phyloP scores from a whole-genome alignment of 768 basidiomycete species.

The Hygrocybe punicea region DNA sequence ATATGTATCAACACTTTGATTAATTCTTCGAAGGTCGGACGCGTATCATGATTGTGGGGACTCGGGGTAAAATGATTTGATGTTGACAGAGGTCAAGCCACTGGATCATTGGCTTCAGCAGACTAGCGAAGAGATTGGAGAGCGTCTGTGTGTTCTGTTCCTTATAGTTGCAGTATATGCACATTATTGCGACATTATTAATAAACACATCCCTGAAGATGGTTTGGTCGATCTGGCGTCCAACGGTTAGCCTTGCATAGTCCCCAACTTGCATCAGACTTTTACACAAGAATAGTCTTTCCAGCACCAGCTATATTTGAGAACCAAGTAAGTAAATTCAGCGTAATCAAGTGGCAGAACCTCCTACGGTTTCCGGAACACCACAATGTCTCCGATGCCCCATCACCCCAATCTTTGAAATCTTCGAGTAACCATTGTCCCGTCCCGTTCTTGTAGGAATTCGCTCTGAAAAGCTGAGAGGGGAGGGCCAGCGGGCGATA shows the following conservation, averaged over 20 bases:
- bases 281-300: conserved; percentile 10
- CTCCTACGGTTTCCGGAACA: conserved; percentile 14
- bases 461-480: conserved; percentile 10
- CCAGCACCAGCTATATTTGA: conserved; percentile 14
- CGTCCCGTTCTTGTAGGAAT: not conserved
- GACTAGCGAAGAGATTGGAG: not conserved
- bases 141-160: not conserved
- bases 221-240: not conserved
- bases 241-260: not conserved
- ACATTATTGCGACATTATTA: not conserved
- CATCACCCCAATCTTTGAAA: conserved; percentile 1
- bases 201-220: not conserved
- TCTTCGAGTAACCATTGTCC: conserved; percentile 6
- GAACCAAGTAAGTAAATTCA: no score
- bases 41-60: not conserved
- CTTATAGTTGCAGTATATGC: conserved; percentile 7
- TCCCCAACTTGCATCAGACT: not conserved
- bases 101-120: conserved; percentile 1
- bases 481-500: conserved; percentile 10
- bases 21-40: conserved; percentile 1
- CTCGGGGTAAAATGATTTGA: not conserved
- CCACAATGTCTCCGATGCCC: conserved; percentile 2
- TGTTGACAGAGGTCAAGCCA: not conserved
- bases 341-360: no score
- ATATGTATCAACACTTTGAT: not conserved